phyloP scores from a whole-genome alignment of 495 filamentous ascomycete genomes.

The Parathielavia appendiculata region DNA sequence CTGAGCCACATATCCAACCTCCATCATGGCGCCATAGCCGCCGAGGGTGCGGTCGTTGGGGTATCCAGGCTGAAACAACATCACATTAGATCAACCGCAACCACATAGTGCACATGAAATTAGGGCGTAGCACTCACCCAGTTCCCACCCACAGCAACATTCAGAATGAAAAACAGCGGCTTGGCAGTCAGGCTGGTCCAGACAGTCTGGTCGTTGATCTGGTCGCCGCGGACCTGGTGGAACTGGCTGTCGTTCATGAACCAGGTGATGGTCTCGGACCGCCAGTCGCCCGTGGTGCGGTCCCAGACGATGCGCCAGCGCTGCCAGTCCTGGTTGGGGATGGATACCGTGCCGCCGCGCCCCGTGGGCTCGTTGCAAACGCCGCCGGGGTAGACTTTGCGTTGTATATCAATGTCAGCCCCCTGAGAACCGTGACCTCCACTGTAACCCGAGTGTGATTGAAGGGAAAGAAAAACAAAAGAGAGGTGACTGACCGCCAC shows the following conservation, averaged over 20 bases:
- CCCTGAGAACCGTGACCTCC: too few species aligned
- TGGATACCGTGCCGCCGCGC: conserved; percentile 27
- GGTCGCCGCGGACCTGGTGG: conserved; percentile 36
- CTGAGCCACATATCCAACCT: conserved; percentile 43
- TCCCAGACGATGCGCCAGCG: conserved; percentile 45
- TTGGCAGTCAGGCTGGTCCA: conserved; percentile 38
- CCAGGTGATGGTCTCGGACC: conserved; percentile 44
- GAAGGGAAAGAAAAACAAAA: background rate
- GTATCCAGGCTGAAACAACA: conserved; percentile 32
- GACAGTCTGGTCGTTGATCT: conserved; percentile 32
- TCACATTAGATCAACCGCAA: too few species aligned
- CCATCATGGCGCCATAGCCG: conserved; percentile 44
- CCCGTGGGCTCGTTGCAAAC: conserved; percentile 46
- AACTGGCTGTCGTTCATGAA: conserved; percentile 42
- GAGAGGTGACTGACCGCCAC: conserved; percentile 22
- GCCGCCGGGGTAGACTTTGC: conserved; percentile 33
- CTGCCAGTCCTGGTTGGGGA: conserved; percentile 44
- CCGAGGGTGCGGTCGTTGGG: conserved; percentile 37
- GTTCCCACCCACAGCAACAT: conserved; percentile 48
- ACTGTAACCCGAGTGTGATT: too few species aligned
- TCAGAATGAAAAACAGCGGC: conserved; percentile 44
- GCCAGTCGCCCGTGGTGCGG: conserved; percentile 36
- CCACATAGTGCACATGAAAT: too few species aligned
- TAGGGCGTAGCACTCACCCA: conserved; percentile 37
- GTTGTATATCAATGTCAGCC: background rate